Conservation (phyloP, 140 eudicot species). For the Cichorium intybus region DNA sequence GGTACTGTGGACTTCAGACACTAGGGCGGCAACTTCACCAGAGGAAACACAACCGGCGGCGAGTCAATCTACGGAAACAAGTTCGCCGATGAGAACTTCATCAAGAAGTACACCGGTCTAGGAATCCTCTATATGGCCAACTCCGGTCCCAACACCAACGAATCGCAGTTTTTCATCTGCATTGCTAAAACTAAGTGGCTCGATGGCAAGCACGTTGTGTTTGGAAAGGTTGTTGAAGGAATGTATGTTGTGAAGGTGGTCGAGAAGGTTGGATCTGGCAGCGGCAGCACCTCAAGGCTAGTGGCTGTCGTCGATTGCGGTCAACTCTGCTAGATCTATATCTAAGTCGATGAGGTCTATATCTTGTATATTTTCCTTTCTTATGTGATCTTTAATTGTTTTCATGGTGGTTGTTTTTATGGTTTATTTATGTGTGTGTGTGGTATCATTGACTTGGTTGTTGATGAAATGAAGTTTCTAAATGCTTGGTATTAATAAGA, state of each 20-base stretch:
- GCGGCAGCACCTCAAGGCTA: constrained; percentile 41
- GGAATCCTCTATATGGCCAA: constrained; percentile 70
- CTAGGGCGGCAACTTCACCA: constrained; percentile 60
- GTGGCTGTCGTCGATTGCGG: constrained; percentile 49
- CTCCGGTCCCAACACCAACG: constrained; percentile 62
- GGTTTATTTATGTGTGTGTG: constrained; percentile 17
- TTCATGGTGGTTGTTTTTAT: neutral
- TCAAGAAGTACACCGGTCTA: constrained; percentile 63
- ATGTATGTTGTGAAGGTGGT: constrained; percentile 50
- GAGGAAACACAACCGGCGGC: constrained; percentile 61
- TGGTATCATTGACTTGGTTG: constrained; percentile 22
- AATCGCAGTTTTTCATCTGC: constrained; percentile 68
- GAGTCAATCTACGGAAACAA: constrained; percentile 62
- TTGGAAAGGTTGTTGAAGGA: constrained; percentile 56
- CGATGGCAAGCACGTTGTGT: constrained; percentile 66
- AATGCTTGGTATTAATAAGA: constrained; percentile 29
- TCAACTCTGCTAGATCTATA: constrained; percentile 25
- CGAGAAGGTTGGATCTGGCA: constrained; percentile 58
- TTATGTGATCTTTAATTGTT: neutral
- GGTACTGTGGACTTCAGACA: constrained; percentile 65
- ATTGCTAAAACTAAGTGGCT: constrained; percentile 66
- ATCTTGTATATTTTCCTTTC: neutral
- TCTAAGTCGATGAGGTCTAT: neutral
- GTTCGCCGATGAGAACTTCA: constrained; percentile 63
- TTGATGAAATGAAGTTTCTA: neutral